Evolutionary conservation across 805 yeast genomes (phyloP).

Genomic region (Kuraishia piskuri): DNA sequence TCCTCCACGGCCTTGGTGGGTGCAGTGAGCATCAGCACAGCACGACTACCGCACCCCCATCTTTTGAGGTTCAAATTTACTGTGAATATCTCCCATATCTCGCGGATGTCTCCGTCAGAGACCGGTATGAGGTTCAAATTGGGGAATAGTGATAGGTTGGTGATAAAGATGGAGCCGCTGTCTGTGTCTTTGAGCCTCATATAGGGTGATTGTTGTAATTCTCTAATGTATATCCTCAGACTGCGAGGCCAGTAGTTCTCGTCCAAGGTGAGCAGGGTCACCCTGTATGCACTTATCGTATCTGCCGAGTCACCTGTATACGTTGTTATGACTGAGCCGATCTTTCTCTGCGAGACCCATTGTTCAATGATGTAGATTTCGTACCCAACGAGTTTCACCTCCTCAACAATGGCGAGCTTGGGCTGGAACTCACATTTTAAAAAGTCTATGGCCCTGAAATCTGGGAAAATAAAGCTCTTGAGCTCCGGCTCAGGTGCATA

Average conservation of each 20-base stretch:
- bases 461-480: conserved; percentile 39
- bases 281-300: conserved; percentile 44
- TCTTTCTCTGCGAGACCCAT: conserved; percentile 73
- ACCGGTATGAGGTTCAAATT: conserved; percentile 65
- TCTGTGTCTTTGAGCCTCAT: conserved; percentile 61
- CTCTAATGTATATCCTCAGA: conserved; percentile 55
- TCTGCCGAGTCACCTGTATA: conserved; percentile 81
- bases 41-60: conserved; percentile 78
- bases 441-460: conserved; percentile 42
- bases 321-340: conserved; percentile 63
- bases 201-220: conserved; percentile 48
- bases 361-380: conserved; percentile 92
- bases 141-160: conserved; percentile 76
- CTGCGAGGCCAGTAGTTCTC: conserved; percentile 38
- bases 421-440: conserved; percentile 31
- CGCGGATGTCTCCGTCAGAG: conserved; percentile 45
- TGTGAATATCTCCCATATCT: conserved; percentile 48
- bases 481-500: not conserved
- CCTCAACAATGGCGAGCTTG: conserved; percentile 34
- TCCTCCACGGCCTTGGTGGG: conserved; percentile 75
- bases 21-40: conserved; percentile 59
- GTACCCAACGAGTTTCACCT: conserved; percentile 55
- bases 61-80: conserved; percentile 73
- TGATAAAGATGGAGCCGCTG: conserved; percentile 60
- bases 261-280: conserved; percentile 43